Percentiles rank a stretch among this genome's conserved stretches.
Conservation (phyloP, 805 yeast genomes). For the Hemisphaericaspora nanyangensis region DNA sequence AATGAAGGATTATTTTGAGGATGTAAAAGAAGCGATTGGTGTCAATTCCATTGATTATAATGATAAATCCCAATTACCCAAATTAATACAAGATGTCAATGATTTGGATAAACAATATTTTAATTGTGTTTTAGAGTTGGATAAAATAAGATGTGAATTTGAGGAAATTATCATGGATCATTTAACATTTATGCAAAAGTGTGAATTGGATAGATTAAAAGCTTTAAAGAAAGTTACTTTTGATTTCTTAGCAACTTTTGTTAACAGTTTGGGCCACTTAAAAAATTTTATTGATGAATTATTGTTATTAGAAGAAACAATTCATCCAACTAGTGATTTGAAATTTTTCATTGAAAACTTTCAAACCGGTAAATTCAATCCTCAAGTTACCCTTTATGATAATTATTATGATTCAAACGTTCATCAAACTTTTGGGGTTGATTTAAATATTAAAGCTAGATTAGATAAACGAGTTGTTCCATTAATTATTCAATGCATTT, state of each 20-base stretch:
- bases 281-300: slow-evolving; percentile 59
- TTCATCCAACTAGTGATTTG: slow-evolving; percentile 67
- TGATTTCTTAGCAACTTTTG: slow-evolving; percentile 66
- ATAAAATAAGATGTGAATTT: slow-evolving; percentile 62
- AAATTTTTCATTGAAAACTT: slow-evolving; percentile 62
- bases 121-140: slow-evolving; percentile 54
- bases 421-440: slow-evolving; percentile 75
- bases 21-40: slow-evolving; percentile 44
- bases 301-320: slow-evolving; percentile 62
- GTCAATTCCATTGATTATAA: slow-evolving; percentile 37
- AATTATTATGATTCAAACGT: slow-evolving; percentile 71
- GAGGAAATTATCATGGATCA: slow-evolving; percentile 75
- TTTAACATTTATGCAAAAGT: slow-evolving; percentile 71
- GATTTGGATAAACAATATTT: slow-evolving; percentile 53
- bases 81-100: slow-evolving; percentile 54
- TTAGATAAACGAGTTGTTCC: slow-evolving; percentile 75
- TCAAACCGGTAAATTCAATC: slow-evolving; percentile 71
- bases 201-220: slow-evolving; percentile 72
- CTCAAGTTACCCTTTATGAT: slow-evolving; percentile 70
- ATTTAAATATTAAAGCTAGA: slow-evolving; percentile 64
- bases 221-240: slow-evolving; percentile 73
- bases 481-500: slow-evolving; percentile 53
- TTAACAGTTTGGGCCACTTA: slow-evolving; percentile 55
- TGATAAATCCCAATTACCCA: slow-evolving; percentile 50
- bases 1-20: slow-evolving; percentile 33